Base-by-base conservation (phyloP, 768 basidiomycete species). In the Lanmaoa rubissima region DNA sequence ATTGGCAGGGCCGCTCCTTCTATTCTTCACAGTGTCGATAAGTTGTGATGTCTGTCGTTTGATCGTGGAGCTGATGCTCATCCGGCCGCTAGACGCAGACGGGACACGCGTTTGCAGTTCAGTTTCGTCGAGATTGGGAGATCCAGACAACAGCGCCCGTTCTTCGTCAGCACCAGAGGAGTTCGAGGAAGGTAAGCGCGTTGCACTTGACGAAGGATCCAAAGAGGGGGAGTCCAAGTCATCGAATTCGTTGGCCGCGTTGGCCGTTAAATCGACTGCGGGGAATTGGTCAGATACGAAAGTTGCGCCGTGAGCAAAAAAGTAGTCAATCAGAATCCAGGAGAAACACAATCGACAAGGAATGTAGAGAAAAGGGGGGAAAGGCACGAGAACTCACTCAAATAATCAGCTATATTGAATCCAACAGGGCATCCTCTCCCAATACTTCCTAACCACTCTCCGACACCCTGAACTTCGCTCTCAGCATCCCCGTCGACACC, bases 351-450 rank as follows among this genome's bases (percentile, higher is more conserved):
- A 35, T n/a, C 10, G 8, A 14, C 12, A 21, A 35, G n/a, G 16
- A 21, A 51, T 16, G 14, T 17, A 24, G 24, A 10, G 43, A 26
- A 51, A 6, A n/a, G 8, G 13, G 17, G 12, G 13, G 12, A 5
- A 32, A 44, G n/a, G 14, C 5, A 42, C 6, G 7, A 38, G 17
- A 41, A 81, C 90, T 52, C 68, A 95, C 94, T 98, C 54, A 98
- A 76, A 73, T 86, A 98, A 74, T 99, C 97, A 0, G 96, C 97
- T 61, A 98, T 91, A 68, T 99, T 99, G 72, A 94, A 98, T 0
- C 96, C 97, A 11, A 85, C 77, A 6, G 97, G 97, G 67, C 97
- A 99, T 0, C 86, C 83, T 55, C 85, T 81, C 1, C 90, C 94
- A 48, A 94, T 85, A 6, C 76, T 77, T 31, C 82, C 78, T 57